A percentile compares a stretch with the other conserved stretches of the same genome.
Evolutionary conservation across 768 basidiomycete genomes (phyloP).

Genomic region (Suillus plorans): DNA sequence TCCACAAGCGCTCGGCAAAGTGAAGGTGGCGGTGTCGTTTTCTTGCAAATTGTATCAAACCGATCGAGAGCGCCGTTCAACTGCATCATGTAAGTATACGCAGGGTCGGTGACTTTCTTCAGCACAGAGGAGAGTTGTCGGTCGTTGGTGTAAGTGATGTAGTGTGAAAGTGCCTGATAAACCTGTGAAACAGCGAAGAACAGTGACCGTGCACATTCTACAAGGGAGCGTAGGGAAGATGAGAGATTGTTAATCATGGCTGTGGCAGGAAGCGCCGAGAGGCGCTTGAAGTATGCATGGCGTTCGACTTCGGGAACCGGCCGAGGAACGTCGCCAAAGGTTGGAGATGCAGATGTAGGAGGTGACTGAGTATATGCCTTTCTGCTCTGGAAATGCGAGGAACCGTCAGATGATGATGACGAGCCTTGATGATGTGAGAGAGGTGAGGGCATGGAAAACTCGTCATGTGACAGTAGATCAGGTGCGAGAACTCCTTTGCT

Average conservation of each 20-base stretch:
- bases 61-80: conserved; percentile 88
- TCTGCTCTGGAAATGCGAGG: conserved; percentile 21
- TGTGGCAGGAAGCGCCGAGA: conserved; percentile 71
- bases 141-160: conserved; percentile 78
- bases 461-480: conserved; percentile 19
- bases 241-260: conserved; percentile 68
- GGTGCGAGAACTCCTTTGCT: conserved; percentile 3
- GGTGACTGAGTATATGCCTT: conserved; percentile 30
- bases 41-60: conserved; percentile 81
- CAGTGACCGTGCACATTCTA: conserved; percentile 90
- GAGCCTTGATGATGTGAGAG: conserved; percentile 46
- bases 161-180: conserved; percentile 85
- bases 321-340: conserved; percentile 33
- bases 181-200: conserved; percentile 92
- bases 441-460: conserved; percentile 39
- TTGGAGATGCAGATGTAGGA: conserved; percentile 39
- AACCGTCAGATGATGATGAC: conserved; percentile 39
- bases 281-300: conserved; percentile 92
- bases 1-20: conserved; percentile 80
- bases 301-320: conserved; percentile 69
- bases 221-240: conserved; percentile 60
- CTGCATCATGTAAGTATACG: conserved; percentile 75
- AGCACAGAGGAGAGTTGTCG: conserved; percentile 81
- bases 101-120: conserved; percentile 82
- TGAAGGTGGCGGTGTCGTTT: conserved; percentile 62